Base-by-base conservation (phyloP, 495 filamentous ascomycete genomes). In the Staphylotrichum tortipilum region DNA sequence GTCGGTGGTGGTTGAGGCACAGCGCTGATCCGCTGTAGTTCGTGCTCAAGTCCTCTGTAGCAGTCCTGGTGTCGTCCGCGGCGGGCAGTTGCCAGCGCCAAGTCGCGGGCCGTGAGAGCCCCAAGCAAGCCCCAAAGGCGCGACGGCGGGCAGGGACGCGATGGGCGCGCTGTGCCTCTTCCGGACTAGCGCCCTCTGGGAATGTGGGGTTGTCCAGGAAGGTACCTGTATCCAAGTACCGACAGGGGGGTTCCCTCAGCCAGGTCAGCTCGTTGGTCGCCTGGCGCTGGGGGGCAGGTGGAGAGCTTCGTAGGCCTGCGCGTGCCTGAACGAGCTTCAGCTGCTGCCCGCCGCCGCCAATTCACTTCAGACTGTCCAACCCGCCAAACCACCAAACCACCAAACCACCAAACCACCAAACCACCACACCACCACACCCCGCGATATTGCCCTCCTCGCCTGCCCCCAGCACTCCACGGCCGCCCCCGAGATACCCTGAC, bases 261-360 rank as follows among this genome's bases (percentile, higher is more conserved):
- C 24, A 26, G 33, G 54, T 38, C 47, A 46, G 54, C 29, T 14
- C 38, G 51, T 52, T 55, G 48, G 48, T 37, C 54, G 54, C 52
- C 55, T 58, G 52, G 51, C 46, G 24, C n/a, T n/a, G n/a, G n/a
- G n/a, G n/a, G n/a, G 37, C 14, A 24, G 23, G 43, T 47, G 53
- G 46, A 21, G 53, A 60, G 56, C 57, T 62, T 56, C 62, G 62
- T 65, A 38, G 62, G 47, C 62, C 45, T 56, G 36, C 49, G 26
- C 15, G 60, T 66, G 63, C 63, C 63, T 66, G 54, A n/a, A n/a
- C n/a, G 61, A 64, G 60, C 61, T 64, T 52, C 63, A 66, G 58
- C 63, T 64, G 54, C n/a, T n/a, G n/a, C n/a, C n/a, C n/a, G n/a
- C n/a, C n/a, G n/a, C n/a, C n/a, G n/a, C 46, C 49, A 47, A 62